These are phyloP conservation scores for Phytophthora cryptogea DNA, from an alignment of 352 stramenopile species.

Conservation along the genomic window DNA sequence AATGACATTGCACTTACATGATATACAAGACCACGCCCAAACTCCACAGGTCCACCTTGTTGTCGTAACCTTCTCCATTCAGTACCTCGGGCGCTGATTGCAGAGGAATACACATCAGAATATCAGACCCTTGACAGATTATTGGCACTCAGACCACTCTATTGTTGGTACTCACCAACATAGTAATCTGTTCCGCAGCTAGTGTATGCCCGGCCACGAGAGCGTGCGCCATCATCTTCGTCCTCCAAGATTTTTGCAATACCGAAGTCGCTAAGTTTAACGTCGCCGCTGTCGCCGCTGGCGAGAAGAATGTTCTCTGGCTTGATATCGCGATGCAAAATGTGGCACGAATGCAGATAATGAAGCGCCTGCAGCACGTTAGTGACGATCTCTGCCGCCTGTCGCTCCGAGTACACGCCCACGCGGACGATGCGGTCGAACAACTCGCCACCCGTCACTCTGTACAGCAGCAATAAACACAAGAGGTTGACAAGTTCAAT, in stretches of 20 bases:
- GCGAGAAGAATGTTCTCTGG: conserved; percentile 84
- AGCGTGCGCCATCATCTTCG: conserved; percentile 71
- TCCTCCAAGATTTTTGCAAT: conserved; percentile 87
- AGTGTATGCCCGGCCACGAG: conserved; percentile 81
- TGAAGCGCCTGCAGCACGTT: conserved; percentile 76
- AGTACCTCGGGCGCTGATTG: conserved; percentile 74
- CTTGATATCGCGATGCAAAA: conserved; percentile 85
- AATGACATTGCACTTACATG: conserved; percentile 52
- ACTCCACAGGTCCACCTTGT: conserved; percentile 88
- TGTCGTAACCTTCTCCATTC: conserved; percentile 87
- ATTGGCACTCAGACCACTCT: neutral
- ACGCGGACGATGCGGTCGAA: conserved; percentile 86
- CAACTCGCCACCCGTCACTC: conserved; percentile 83
- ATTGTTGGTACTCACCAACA: conserved; percentile 49
- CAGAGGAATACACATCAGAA: conserved; percentile 1
- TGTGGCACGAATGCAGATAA: conserved; percentile 83
- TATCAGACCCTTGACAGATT: conserved; percentile 5
- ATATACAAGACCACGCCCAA: conserved; percentile 88
- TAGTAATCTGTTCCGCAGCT: conserved; percentile 90
- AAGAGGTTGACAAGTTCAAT: neutral
- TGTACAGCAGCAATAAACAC: conserved; percentile 24
- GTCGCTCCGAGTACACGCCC: conserved; percentile 82
- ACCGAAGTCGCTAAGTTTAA: conserved; percentile 86
- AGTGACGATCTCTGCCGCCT: conserved; percentile 71
- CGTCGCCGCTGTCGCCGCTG: conserved; percentile 69